phyloP scores from a whole-genome alignment of 1,284 basidiomycete genomes.

The Apiotrichum montevideense region DNA sequence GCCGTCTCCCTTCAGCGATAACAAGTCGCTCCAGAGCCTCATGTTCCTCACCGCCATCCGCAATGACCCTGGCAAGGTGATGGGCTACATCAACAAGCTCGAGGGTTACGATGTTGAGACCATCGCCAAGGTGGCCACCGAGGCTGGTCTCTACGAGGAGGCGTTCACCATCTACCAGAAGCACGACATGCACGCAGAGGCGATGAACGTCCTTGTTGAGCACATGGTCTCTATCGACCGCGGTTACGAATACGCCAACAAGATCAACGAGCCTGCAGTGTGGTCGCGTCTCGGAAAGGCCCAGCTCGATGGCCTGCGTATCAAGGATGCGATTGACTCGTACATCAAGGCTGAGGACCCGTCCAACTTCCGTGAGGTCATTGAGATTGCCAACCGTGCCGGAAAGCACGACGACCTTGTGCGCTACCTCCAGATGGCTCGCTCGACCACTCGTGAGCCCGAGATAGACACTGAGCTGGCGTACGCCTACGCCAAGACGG shows the following conservation, averaged over 20 bases:
- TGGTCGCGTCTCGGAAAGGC: constrained; percentile 98
- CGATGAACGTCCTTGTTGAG: constrained; percentile 96
- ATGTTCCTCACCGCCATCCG: constrained; percentile 93
- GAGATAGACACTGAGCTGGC: constrained; percentile 97
- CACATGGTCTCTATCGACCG: constrained; percentile 98
- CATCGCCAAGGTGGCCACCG: constrained; percentile 94
- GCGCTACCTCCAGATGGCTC: constrained; percentile 97
- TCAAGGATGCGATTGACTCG: constrained; percentile 98
- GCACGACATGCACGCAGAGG: constrained; percentile 84
- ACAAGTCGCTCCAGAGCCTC: constrained; percentile 90
- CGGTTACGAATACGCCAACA: constrained; percentile 91
- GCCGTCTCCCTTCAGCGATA: constrained; percentile 95
- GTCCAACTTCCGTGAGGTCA: constrained; percentile 90
- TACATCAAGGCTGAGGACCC: constrained; percentile 99
- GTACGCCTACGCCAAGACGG: constrained; percentile 94
- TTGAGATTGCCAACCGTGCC: constrained; percentile 91
- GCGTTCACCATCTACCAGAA: constrained; percentile 96
- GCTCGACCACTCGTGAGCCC: constrained; percentile 93
- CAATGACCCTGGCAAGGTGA: constrained; percentile 97
- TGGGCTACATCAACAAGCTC: constrained; percentile 96
- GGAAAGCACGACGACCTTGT: constrained; percentile 99
- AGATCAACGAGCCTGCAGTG: constrained; percentile 92
- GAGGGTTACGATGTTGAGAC: constrained; percentile 91
- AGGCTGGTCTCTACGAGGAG: constrained; percentile 94
- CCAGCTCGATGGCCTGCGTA: constrained; percentile 95